Conservation (phyloP, 2,329 filamentous ascomycete species). For the Penicillium rolfsii region DNA sequence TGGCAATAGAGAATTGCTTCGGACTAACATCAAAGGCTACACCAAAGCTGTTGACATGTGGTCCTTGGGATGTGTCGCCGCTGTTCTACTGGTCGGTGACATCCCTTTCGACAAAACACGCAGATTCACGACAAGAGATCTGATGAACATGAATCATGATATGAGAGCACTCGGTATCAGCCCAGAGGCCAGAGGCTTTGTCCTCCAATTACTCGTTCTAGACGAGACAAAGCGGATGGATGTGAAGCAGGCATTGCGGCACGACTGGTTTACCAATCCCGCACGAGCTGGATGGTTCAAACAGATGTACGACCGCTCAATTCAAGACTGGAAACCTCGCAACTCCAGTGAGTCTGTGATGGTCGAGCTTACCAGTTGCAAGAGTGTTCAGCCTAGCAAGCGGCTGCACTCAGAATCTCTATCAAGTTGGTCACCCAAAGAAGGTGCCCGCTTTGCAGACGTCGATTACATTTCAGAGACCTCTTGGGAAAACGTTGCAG, state of each 20-base stretch:
- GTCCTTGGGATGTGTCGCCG: constrained; percentile 62
- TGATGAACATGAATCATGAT: constrained; percentile 50
- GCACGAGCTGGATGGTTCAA: neutral
- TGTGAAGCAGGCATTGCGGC: constrained; percentile 56
- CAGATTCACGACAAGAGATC: constrained; percentile 40
- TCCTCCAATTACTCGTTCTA: constrained; percentile 55
- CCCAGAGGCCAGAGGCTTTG: constrained; percentile 55
- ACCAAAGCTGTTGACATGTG: constrained; percentile 64
- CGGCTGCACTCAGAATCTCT: neutral
- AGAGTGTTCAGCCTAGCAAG: neutral
- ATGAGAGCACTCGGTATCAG: constrained; percentile 49
- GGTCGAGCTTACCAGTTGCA: neutral
- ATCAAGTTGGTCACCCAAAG: neutral
- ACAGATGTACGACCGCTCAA: constrained; percentile 1
- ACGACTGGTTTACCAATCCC: constrained; percentile 55
- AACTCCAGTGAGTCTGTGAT: neutral
- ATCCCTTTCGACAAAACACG: constrained; percentile 48
- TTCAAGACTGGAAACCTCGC: constrained; percentile 6
- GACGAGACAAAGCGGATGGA: constrained; percentile 56
- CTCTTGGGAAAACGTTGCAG: constrained; percentile 2
- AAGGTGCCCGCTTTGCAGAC: neutral
- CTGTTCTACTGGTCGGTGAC: constrained; percentile 56
- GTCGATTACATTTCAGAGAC: constrained; percentile 8
- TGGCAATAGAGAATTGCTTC: constrained; percentile 31
- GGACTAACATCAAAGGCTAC: constrained; percentile 49